Percentiles rank a stretch among this genome's conserved stretches.
Evolutionary conservation across 1,284 basidiomycete genomes (phyloP).

Genomic region (Cutaneotrichosporon curvatum): DNA sequence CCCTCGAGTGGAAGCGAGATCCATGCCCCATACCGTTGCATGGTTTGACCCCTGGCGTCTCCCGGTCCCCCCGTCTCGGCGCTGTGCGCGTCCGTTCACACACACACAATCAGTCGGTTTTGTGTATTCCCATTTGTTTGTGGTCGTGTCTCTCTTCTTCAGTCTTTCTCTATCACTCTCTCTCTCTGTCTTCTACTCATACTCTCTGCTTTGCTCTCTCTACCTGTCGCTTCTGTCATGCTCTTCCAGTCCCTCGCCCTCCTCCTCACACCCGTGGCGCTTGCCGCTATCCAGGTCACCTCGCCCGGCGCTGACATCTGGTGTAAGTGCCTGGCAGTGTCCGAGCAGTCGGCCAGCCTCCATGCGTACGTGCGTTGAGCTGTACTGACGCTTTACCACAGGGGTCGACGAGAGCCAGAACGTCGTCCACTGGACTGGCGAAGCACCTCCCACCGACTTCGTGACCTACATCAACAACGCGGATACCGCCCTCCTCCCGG

Average conservation of each 20-base stretch:
- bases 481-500: slow-evolving; percentile 16
- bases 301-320: slow-evolving; percentile 4
- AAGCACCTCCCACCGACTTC: slow-evolving; percentile 20
- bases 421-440: slow-evolving; percentile 33
- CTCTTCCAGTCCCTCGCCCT: slow-evolving; percentile 8
- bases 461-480: slow-evolving; percentile 28
- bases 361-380: too few species aligned
- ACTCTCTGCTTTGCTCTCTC: background rate
- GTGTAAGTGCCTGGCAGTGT: slow-evolving; percentile 4
- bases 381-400: slow-evolving; percentile 6
- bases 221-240: background rate
- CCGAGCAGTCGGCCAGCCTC: background rate
- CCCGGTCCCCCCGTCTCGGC: too few species aligned
- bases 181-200: background rate
- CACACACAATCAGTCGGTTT: too few species aligned
- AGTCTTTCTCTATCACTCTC: background rate
- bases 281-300: slow-evolving; percentile 4
- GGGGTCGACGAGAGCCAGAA: slow-evolving; percentile 35
- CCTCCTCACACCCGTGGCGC: background rate
- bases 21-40: too few species aligned
- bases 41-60: too few species aligned
- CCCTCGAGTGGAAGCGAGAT: too few species aligned
- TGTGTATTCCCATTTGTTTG: too few species aligned
- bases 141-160: too few species aligned
- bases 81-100: too few species aligned